These are phyloP conservation scores for Termitomyces eurrhizus DNA, from an alignment of 768 basidiomycete species.

Conservation along the genomic window DNA sequence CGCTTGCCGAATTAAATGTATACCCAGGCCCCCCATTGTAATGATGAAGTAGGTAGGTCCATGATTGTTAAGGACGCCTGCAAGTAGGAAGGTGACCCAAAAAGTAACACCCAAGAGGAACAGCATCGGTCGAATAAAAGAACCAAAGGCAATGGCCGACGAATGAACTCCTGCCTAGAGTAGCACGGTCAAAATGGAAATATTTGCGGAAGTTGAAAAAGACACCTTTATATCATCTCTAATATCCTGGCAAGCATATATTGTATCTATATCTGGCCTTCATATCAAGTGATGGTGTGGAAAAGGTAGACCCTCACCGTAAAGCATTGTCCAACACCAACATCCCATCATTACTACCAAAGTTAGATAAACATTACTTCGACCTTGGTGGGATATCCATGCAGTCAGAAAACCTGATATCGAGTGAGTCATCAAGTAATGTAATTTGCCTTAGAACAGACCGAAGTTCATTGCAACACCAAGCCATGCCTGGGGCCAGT, in stretches of 20 bases:
- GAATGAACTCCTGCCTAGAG: constrained; percentile 1
- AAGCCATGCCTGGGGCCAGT: constrained; percentile 59
- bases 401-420: background rate
- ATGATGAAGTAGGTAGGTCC: constrained; percentile 1
- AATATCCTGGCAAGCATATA: constrained; percentile 2
- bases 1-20: background rate
- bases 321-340: constrained; percentile 47
- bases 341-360: constrained; percentile 30
- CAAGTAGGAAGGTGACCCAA: background rate
- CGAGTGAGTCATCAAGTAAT: constrained; percentile 29
- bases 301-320: constrained; percentile 24
- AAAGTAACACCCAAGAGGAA: background rate
- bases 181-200: background rate
- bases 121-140: background rate
- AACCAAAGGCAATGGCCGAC: background rate
- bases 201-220: background rate
- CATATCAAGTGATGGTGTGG: background rate
- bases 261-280: background rate
- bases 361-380: constrained; percentile 25
- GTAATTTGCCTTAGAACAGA: constrained; percentile 22
- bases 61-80: background rate
- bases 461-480: constrained; percentile 53
- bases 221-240: background rate
- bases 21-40: background rate
- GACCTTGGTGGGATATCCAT: background rate